phyloP scores from a whole-genome alignment of 805 yeast species.

The Sungouiella blattae region DNA sequence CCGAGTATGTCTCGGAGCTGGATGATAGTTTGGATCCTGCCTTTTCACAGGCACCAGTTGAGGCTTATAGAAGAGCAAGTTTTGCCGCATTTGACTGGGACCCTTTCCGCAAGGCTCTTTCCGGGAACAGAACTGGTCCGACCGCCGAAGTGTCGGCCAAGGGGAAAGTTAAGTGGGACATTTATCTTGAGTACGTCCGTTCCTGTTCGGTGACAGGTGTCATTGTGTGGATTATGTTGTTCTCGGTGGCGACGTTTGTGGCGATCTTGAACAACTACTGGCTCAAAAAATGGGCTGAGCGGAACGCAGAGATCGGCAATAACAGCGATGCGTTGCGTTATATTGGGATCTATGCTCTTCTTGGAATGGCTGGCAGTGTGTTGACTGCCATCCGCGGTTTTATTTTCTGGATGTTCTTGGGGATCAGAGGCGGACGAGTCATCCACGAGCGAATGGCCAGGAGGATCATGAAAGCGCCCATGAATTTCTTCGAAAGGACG shows the following conservation, averaged over 20 bases:
- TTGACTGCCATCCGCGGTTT: conserved; percentile 45
- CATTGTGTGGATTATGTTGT: conserved; percentile 30
- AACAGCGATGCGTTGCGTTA: conserved; percentile 44
- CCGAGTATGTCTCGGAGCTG: neutral
- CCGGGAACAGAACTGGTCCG: conserved; percentile 11
- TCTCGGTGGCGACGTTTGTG: conserved; percentile 24
- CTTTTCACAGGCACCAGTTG: neutral
- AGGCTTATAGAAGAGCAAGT: conserved; percentile 7
- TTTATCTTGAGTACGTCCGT: conserved; percentile 51
- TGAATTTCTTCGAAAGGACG: conserved; percentile 66
- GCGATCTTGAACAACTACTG: conserved; percentile 53
- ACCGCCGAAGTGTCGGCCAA: conserved; percentile 41
- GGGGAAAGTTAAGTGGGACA: conserved; percentile 56
- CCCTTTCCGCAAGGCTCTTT: conserved; percentile 27
- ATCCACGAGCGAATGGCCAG: conserved; percentile 57
- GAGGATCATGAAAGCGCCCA: conserved; percentile 55
- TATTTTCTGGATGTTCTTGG: conserved; percentile 49
- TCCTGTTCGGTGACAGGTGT: conserved; percentile 58
- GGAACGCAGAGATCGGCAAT: conserved; percentile 35
- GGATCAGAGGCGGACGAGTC: conserved; percentile 52
- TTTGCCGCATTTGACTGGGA: conserved; percentile 37
- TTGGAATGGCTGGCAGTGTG: conserved; percentile 53
- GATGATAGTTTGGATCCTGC: neutral
- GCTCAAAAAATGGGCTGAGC: conserved; percentile 69
- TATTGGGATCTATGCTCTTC: conserved; percentile 50